Percentiles rank a stretch among this genome's conserved stretches.
phyloP scores from a whole-genome alignment of 768 basidiomycete species.

The Boletus subparvulus region DNA sequence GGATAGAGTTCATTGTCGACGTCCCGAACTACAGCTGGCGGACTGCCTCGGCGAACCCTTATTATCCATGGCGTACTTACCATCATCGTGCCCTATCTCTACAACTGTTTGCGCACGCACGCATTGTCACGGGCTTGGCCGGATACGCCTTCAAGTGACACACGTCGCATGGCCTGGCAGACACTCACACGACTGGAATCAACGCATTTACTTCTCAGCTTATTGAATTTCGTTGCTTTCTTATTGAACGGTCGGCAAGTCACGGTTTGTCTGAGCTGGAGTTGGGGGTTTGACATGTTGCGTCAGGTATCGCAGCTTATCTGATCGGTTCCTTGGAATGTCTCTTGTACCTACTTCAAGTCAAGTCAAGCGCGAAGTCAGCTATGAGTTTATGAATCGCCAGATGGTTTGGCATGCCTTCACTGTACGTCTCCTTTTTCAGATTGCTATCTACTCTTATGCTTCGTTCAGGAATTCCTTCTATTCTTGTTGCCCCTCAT shows the following conservation, averaged over 20 bases:
- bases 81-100: constrained; percentile 74
- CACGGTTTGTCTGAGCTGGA: background rate
- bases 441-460: background rate
- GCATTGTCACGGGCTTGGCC: constrained; percentile 89
- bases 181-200: constrained; percentile 66
- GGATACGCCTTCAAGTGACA: constrained; percentile 80
- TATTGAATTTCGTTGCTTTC: constrained; percentile 81
- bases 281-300: constrained; percentile 2
- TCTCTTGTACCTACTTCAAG: constrained; percentile 68
- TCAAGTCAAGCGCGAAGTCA: constrained; percentile 77
- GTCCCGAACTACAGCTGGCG: constrained; percentile 48
- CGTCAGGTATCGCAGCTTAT: constrained; percentile 80
- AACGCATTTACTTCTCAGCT: constrained; percentile 54
- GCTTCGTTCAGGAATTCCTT: constrained; percentile 79
- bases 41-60: constrained; percentile 60
- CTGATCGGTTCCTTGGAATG: constrained; percentile 77
- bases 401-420: constrained; percentile 99
- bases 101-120: constrained; percentile 67
- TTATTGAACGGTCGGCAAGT: constrained; percentile 83
- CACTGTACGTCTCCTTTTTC: constrained; percentile 58
- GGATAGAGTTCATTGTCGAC: background rate
- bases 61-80: constrained; percentile 71
- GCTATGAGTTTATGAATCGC: constrained; percentile 99
- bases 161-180: constrained; percentile 72
- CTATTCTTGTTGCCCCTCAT: constrained; percentile 88